phyloP scores from a whole-genome alignment of 495 filamentous ascomycete species.

The Amniculicola lignicola region DNA sequence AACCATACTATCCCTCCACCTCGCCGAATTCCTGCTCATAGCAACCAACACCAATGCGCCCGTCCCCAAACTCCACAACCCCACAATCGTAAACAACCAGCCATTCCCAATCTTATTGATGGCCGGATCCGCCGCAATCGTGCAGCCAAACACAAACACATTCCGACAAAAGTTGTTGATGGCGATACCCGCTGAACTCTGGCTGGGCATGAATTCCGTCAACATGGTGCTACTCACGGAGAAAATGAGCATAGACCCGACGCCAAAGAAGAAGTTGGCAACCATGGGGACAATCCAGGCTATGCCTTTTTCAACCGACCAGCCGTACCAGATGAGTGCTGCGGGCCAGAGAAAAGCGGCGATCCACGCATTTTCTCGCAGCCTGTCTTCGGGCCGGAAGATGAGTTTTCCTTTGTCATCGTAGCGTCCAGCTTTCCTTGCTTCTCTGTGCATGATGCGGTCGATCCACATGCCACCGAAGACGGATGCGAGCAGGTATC shows the following conservation, averaged over 20 bases:
- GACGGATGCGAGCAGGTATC: constrained; percentile 70
- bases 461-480: constrained; percentile 87
- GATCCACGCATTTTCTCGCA: constrained; percentile 85
- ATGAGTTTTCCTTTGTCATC: constrained; percentile 67
- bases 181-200: constrained; percentile 73
- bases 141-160: constrained; percentile 77
- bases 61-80: constrained; percentile 56
- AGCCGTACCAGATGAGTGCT: constrained; percentile 66
- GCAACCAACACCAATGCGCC: constrained; percentile 54
- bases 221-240: constrained; percentile 42
- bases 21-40: constrained; percentile 62
- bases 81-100: constrained; percentile 82
- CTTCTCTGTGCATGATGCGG: constrained; percentile 81
- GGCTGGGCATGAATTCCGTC: constrained; percentile 78
- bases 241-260: constrained; percentile 89
- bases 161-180: constrained; percentile 82
- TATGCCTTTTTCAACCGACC: constrained; percentile 57
- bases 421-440: constrained; percentile 65
- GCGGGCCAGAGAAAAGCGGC: constrained; percentile 72
- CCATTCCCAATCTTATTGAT: constrained; percentile 82
- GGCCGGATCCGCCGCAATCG: constrained; percentile 69
- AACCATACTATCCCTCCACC: constrained; percentile 71
- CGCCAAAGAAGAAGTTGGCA: constrained; percentile 84
- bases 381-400: constrained; percentile 80
- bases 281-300: constrained; percentile 65